Conservation (phyloP, 2,329 filamentous ascomycete species). For the Sordariomycetes sp. region DNA sequence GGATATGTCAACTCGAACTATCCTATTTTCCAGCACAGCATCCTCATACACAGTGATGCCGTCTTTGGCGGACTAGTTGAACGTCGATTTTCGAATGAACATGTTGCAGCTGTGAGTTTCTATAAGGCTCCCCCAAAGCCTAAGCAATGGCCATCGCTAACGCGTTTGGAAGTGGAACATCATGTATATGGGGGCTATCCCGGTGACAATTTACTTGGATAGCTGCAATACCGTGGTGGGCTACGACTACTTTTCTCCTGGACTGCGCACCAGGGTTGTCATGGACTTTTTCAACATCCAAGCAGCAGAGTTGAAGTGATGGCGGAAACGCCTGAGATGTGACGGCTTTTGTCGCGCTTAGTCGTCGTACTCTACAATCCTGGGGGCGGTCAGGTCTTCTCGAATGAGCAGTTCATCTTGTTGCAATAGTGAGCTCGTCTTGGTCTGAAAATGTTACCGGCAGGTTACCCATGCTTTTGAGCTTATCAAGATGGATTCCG, state of each 20-base stretch:
- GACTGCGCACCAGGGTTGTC: conserved; percentile 15
- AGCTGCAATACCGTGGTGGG: conserved; percentile 22
- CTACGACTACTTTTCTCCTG: conserved; percentile 23
- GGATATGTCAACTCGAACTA: conserved; percentile 27
- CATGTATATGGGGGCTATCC: conserved; percentile 22
- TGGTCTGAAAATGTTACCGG: too few species aligned
- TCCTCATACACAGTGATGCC: conserved; percentile 15
- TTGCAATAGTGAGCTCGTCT: too few species aligned
- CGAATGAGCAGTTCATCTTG: too few species aligned
- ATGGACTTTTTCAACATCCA: conserved; percentile 20
- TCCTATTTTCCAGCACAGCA: conserved; percentile 18
- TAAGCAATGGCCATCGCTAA: too few species aligned
- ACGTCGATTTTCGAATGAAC: conserved; percentile 8
- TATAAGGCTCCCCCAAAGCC: too few species aligned
- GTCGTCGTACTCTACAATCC: too few species aligned
- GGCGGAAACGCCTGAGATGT: too few species aligned
- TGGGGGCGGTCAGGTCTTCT: too few species aligned
- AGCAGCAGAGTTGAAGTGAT: too few species aligned
- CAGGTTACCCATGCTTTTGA: too few species aligned
- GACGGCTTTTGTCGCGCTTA: too few species aligned
- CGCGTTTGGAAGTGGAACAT: conserved; percentile 21
- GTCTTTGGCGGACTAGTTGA: conserved; percentile 14
- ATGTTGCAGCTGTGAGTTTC: conserved; percentile 15
- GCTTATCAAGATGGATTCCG: too few species aligned
- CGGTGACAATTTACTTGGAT: conserved; percentile 24